These are phyloP conservation scores for Cyclostephanos invisitatus DNA, from an alignment of 108 stramenopile genomes.

Conservation along the genomic window DNA sequence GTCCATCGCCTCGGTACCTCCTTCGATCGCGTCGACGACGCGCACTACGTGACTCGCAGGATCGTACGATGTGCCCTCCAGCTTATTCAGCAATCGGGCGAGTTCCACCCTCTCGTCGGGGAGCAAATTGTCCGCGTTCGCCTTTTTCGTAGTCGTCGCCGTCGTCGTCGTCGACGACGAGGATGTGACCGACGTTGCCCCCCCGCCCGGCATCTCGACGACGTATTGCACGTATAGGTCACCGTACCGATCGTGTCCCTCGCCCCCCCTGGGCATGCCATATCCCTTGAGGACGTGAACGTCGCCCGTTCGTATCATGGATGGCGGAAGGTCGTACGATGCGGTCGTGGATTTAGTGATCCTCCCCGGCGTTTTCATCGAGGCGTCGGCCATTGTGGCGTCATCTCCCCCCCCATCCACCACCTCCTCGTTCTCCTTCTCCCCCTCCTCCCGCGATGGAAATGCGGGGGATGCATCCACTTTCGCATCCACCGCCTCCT, in stretches of 20 bases:
- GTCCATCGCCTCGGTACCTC: background rate
- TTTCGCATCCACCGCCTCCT: slow-evolving; percentile 4
- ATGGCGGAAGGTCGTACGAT: slow-evolving; percentile 24
- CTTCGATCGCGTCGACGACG: background rate
- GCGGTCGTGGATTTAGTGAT: slow-evolving; percentile 6
- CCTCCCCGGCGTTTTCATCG: background rate
- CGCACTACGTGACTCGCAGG: background rate
- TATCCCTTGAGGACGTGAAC: slow-evolving; percentile 81
- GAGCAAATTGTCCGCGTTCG: slow-evolving; percentile 30
- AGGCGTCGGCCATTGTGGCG: background rate
- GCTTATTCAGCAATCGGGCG: slow-evolving; percentile 53
- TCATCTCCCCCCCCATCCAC: background rate
- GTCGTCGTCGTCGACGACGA: background rate
- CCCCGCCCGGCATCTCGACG: slow-evolving; percentile 60
- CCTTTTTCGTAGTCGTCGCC: background rate
- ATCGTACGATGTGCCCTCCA: slow-evolving; percentile 50
- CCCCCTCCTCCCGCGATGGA: slow-evolving; percentile 9
- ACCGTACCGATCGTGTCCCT: slow-evolving; percentile 49
- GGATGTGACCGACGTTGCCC: background rate
- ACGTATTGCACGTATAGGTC: slow-evolving; percentile 85
- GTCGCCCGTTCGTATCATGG: slow-evolving; percentile 67
- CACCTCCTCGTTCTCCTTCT: slow-evolving; percentile 15
- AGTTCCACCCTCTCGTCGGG: slow-evolving; percentile 56
- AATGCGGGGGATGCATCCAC: too few species aligned
- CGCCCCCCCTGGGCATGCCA: slow-evolving; percentile 71